These are phyloP conservation scores for Epichloe sibirici DNA, from an alignment of 2,329 filamentous ascomycete species.

Conservation along the genomic window DNA sequence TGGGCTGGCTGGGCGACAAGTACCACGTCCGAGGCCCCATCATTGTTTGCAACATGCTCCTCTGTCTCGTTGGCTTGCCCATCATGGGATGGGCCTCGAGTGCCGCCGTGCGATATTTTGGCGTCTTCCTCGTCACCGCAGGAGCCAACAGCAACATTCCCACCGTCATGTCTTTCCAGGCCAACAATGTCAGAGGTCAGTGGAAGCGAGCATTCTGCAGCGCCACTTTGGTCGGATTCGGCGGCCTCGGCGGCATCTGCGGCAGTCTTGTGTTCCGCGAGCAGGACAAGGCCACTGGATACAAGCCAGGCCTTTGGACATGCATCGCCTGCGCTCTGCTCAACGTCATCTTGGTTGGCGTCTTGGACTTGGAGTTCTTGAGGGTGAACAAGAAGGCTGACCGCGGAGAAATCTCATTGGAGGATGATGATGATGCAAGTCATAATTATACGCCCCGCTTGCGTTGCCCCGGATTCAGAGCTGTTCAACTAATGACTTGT, in stretches of 20 bases:
- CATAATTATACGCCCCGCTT: background rate
- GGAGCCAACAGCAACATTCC: slow-evolving; percentile 71
- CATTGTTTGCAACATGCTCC: slow-evolving; percentile 50
- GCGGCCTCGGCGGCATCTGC: slow-evolving; percentile 67
- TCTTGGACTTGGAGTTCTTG: slow-evolving; percentile 29
- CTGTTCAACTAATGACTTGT: background rate
- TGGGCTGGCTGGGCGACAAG: slow-evolving; percentile 54
- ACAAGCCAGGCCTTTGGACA: slow-evolving; percentile 42
- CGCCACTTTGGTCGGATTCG: slow-evolving; percentile 63
- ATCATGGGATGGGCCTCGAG: slow-evolving; percentile 56
- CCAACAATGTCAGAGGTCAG: slow-evolving; percentile 78
- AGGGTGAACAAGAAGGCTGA: slow-evolving; percentile 37
- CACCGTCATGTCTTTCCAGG: slow-evolving; percentile 64
- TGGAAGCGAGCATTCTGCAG: slow-evolving; percentile 78
- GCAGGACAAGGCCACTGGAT: slow-evolving; percentile 37
- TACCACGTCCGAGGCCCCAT: slow-evolving; percentile 54
- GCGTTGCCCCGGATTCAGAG: background rate
- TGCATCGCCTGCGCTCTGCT: slow-evolving; percentile 39
- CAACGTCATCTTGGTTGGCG: slow-evolving; percentile 31
- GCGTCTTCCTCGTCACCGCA: slow-evolving; percentile 63
- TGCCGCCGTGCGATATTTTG: slow-evolving; percentile 53
- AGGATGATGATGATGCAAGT: slow-evolving; percentile 34
- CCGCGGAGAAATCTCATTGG: slow-evolving; percentile 38
- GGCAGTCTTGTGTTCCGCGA: slow-evolving; percentile 60
- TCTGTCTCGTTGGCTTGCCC: slow-evolving; percentile 56